These are phyloP conservation scores for Isatis lusitanica DNA, from an alignment of 441 rosid species.

Conservation along the genomic window DNA sequence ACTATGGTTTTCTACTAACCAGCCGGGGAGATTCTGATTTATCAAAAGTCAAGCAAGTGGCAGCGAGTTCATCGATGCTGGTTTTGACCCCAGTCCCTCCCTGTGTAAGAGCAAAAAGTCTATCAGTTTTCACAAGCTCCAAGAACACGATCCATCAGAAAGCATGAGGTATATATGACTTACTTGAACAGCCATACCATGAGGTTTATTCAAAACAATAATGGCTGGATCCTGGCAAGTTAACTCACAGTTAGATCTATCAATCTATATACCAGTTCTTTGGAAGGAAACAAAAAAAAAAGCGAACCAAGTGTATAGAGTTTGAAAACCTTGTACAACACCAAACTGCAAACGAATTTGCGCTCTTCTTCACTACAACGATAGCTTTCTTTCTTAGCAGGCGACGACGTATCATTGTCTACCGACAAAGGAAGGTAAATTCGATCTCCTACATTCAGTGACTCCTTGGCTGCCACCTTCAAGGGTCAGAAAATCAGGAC, in stretches of 20 bases:
- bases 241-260: constrained; percentile 9
- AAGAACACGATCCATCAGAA: constrained; percentile 4
- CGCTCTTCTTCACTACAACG: constrained; percentile 59
- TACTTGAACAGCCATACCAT: constrained; percentile 94
- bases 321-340: constrained; percentile 65
- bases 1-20: constrained; percentile 52
- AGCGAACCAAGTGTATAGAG: constrained; percentile 1
- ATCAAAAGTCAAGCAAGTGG: constrained; percentile 62
- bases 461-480: constrained; percentile 86
- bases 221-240: constrained; percentile 67
- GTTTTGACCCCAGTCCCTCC: constrained; percentile 84
- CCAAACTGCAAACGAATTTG: constrained; percentile 61
- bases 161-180: background rate
- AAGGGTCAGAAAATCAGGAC: constrained; percentile 28
- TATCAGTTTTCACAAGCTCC: background rate
- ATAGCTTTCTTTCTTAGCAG: constrained; percentile 42
- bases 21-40: constrained; percentile 73
- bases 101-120: constrained; percentile 36
- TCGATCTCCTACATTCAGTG: constrained; percentile 69
- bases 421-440: constrained; percentile 72
- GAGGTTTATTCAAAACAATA: constrained; percentile 79
- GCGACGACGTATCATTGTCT: constrained; percentile 34
- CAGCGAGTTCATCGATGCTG: constrained; percentile 84
- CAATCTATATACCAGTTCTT: background rate
- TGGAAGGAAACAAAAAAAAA: background rate